Conservation (phyloP, 169 alveolate species). For the Plasmodium coatneyi region DNA sequence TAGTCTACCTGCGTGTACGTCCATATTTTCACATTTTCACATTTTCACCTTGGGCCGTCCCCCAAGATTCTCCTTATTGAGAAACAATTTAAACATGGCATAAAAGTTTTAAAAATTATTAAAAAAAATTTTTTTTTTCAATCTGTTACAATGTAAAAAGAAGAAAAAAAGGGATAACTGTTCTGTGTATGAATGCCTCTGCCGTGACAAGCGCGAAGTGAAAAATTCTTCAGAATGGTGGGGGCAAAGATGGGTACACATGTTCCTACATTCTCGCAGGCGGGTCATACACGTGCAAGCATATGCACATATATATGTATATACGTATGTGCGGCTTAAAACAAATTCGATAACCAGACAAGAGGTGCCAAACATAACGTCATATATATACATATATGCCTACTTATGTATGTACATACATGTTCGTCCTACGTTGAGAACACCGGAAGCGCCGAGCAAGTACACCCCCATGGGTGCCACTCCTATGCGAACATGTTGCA, state of each 20-base stretch:
- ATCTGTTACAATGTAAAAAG: neutral
- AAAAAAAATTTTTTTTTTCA: neutral
- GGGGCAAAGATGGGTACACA: neutral
- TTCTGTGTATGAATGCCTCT: neutral
- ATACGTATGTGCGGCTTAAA: neutral
- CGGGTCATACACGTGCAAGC: neutral
- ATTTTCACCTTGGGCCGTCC: neutral
- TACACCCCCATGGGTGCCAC: neutral
- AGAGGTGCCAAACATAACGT: neutral
- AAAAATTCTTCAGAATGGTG: neutral
- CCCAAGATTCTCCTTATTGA: neutral
- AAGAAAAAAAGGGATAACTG: neutral
- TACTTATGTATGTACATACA: neutral
- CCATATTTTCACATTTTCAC: neutral
- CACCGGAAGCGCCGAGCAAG: neutral
- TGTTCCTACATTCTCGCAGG: neutral
- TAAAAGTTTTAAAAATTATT: conserved; percentile 11
- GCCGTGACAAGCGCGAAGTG: neutral
- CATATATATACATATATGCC: neutral
- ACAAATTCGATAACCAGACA: neutral
- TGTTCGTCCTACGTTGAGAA: neutral
- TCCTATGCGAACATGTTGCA: neutral
- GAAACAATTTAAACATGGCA: neutral
- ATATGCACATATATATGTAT: neutral
- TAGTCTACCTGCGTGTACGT: neutral